phyloP scores from a whole-genome alignment of 2,329 filamentous ascomycete species.

The Fusarium miscanthi region DNA sequence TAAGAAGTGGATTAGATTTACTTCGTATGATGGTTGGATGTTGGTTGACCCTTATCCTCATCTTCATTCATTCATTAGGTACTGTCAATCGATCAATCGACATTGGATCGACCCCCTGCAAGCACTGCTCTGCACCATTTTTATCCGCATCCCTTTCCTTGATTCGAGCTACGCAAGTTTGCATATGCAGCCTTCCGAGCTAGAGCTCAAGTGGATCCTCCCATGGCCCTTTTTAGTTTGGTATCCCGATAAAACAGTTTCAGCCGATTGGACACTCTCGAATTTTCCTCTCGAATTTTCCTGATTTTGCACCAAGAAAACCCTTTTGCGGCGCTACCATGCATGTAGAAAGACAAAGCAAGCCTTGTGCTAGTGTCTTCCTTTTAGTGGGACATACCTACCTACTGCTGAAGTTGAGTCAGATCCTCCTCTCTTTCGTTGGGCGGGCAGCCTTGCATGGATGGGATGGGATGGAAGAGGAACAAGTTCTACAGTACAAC shows the following conservation, averaged over 20 bases:
- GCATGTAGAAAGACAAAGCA: background rate
- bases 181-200: slow-evolving; percentile 2
- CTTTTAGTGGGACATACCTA: background rate
- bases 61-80: background rate
- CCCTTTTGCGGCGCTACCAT: background rate
- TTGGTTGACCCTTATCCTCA: slow-evolving; percentile 20
- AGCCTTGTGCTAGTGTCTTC: background rate
- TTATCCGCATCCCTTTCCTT: slow-evolving; percentile 17
- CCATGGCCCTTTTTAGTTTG: background rate
- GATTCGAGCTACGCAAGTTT: slow-evolving; percentile 16
- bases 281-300: background rate
- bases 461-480: background rate
- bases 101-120: slow-evolving; percentile 8
- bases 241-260: slow-evolving; percentile 12
- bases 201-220: slow-evolving; percentile 18
- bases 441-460: slow-evolving; percentile 29
- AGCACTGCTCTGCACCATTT: slow-evolving; percentile 13
- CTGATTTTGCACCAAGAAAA: background rate
- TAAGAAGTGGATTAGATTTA: background rate
- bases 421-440: slow-evolving; percentile 1
- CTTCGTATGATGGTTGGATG: background rate
- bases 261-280: slow-evolving; percentile 22
- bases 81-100: background rate
- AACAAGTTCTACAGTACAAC: background rate
- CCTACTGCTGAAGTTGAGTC: background rate